phyloP scores from a whole-genome alignment of 192 early-diverging fungal species.

The Coemansia sp. region DNA sequence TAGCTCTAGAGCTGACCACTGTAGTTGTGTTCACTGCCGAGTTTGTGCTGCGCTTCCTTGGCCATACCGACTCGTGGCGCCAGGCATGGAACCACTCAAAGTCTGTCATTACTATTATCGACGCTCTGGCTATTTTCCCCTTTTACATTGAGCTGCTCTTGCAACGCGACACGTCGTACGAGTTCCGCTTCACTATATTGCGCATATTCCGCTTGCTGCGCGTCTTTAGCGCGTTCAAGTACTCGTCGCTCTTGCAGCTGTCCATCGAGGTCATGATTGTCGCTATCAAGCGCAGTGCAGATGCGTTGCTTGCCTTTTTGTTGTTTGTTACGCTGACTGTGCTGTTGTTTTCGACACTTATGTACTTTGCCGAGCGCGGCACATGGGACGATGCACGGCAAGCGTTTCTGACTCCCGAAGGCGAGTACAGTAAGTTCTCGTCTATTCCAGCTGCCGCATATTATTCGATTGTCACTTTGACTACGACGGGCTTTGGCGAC shows the following conservation, averaged over 20 bases:
- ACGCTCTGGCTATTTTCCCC: constrained; percentile 74
- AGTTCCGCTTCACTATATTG: constrained; percentile 82
- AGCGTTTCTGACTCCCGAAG: constrained; percentile 65
- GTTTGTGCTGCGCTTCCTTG: constrained; percentile 65
- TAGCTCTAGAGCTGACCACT: constrained; percentile 67
- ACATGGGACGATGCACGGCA: constrained; percentile 66
- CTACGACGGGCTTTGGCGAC: constrained; percentile 79
- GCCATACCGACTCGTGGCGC: constrained; percentile 69
- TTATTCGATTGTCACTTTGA: constrained; percentile 77
- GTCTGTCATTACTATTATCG: constrained; percentile 61
- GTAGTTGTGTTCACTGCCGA: constrained; percentile 76
- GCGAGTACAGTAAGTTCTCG: constrained; percentile 73
- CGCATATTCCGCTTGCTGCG: constrained; percentile 73
- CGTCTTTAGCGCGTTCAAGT: constrained; percentile 79
- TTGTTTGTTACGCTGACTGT: constrained; percentile 73
- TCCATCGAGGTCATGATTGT: constrained; percentile 84
- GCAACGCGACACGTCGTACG: constrained; percentile 68
- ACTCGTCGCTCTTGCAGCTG: constrained; percentile 77
- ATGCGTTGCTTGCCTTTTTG: constrained; percentile 71
- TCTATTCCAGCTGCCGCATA: constrained; percentile 78
- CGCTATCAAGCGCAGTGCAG: constrained; percentile 70
- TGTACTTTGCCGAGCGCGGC: constrained; percentile 84
- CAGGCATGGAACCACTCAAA: constrained; percentile 57
- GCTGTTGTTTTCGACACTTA: constrained; percentile 69
- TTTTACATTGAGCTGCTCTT: constrained; percentile 75